Conservation (phyloP, 768 basidiomycete species). For the Podaxis mareebaensis region DNA sequence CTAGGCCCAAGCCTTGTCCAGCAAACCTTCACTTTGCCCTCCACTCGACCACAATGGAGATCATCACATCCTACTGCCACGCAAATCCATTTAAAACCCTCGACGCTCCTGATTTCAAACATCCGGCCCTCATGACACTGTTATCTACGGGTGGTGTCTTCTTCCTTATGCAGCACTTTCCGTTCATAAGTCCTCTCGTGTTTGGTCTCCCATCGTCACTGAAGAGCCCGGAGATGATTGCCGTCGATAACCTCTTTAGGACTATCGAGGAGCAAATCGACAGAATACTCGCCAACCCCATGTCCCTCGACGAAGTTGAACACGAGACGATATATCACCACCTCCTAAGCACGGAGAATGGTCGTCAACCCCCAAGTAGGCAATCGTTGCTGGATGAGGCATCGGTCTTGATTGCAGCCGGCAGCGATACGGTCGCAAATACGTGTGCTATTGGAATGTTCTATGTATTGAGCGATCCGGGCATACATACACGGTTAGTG, state of each 20-base stretch:
- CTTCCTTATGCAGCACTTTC: slow-evolving; percentile 24
- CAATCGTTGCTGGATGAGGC: slow-evolving; percentile 3
- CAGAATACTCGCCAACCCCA: slow-evolving; percentile 26
- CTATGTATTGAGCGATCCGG: slow-evolving; percentile 33
- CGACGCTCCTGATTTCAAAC: slow-evolving; percentile 24
- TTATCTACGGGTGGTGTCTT: slow-evolving; percentile 17
- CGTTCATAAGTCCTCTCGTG: slow-evolving; percentile 20
- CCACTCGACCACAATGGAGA: slow-evolving; percentile 28
- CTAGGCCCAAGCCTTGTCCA: slow-evolving; percentile 1
- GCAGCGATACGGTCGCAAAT: slow-evolving; percentile 45
- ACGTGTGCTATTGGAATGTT: slow-evolving; percentile 36
- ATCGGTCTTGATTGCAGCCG: slow-evolving; percentile 27
- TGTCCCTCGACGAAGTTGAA: slow-evolving; percentile 24
- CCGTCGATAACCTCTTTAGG: slow-evolving; percentile 19
- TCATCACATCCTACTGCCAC: slow-evolving; percentile 34
- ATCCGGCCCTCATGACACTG: slow-evolving; percentile 26
- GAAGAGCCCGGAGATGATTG: slow-evolving; percentile 20
- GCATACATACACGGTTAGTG: slow-evolving; percentile 29
- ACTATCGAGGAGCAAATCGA: slow-evolving; percentile 25
- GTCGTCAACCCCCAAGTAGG: background rate
- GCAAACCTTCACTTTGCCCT: slow-evolving; percentile 28
- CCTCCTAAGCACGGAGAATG: slow-evolving; percentile 16
- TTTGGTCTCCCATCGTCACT: slow-evolving; percentile 22
- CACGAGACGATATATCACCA: slow-evolving; percentile 39
- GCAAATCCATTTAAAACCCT: slow-evolving; percentile 27